Percentiles rank a stretch among this genome's conserved stretches.
Evolutionary conservation across 2,329 filamentous ascomycete genomes (phyloP).

Genomic region (Fusarium sp.): DNA sequence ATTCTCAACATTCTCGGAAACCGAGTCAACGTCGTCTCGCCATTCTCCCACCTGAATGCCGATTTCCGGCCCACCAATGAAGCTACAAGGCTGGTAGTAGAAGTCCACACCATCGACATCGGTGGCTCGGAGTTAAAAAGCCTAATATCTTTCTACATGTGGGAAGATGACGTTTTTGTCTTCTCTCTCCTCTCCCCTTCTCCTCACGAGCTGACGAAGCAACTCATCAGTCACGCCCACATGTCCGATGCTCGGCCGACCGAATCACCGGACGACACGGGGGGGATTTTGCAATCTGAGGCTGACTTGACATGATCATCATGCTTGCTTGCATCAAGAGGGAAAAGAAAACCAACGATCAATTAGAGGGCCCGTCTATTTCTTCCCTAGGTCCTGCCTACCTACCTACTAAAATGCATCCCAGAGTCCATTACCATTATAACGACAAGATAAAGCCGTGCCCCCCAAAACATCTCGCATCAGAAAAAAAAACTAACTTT

Average conservation of each 20-base stretch:
- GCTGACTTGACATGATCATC: not conserved
- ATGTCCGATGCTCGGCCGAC: slow-evolving; percentile 33
- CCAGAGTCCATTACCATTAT: not conserved
- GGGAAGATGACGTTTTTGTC: not conserved
- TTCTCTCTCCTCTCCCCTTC: not conserved
- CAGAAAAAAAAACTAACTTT: not conserved
- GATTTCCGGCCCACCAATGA: slow-evolving; percentile 31
- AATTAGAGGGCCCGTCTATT: not conserved
- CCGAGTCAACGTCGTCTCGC: slow-evolving; percentile 26
- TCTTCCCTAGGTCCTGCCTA: not conserved
- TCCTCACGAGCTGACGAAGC: slow-evolving; percentile 9
- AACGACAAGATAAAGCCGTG: not conserved
- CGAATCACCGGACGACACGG: slow-evolving; percentile 4
- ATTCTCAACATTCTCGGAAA: slow-evolving; percentile 20
- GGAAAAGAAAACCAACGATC: not conserved
- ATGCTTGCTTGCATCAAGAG: not conserved
- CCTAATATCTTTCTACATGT: not conserved
- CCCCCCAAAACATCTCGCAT: not conserved
- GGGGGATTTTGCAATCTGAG: not conserved
- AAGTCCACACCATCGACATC: slow-evolving; percentile 7
- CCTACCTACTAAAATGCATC: not conserved
- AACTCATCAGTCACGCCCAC: not conserved
- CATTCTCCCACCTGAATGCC: slow-evolving; percentile 10
- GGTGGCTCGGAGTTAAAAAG: slow-evolving; percentile 30
- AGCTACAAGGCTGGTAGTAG: not conserved